Evolutionary conservation across 1,139 yeast species (phyloP).

Genomic region (Lizanozyma gosingica): DNA sequence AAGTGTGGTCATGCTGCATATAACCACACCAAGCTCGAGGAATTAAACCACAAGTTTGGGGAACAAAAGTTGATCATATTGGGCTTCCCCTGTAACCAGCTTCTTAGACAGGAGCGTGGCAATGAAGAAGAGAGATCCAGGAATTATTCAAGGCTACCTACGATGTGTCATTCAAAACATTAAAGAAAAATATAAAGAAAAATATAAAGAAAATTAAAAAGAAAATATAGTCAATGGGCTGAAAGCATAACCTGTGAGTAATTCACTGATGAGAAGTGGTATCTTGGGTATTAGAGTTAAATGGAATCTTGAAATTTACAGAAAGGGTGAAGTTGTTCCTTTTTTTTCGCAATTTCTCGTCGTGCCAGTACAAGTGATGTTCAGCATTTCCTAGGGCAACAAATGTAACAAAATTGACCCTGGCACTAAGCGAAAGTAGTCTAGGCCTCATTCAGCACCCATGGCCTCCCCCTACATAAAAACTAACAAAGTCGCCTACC

Average conservation of each 20-base stretch:
- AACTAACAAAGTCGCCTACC: too few species aligned
- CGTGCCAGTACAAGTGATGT: neutral
- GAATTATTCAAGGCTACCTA: neutral
- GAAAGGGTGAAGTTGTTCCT: neutral
- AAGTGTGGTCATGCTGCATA: constrained; percentile 41
- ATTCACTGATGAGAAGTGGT: neutral
- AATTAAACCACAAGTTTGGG: constrained; percentile 34
- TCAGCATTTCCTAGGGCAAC: neutral
- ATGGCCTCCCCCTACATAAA: too few species aligned
- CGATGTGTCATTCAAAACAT: neutral
- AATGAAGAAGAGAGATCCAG: neutral
- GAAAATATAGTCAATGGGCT: neutral
- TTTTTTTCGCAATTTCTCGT: neutral
- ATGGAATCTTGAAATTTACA: neutral
- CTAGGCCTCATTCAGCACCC: too few species aligned
- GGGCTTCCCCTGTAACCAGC: constrained; percentile 46
- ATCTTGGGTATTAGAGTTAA: neutral
- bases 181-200: too few species aligned
- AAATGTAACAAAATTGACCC: too few species aligned
- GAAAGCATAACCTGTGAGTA: neutral
- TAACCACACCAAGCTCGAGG: constrained; percentile 40
- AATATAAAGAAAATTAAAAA: too few species aligned
- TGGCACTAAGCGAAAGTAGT: too few species aligned
- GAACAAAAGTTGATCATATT: constrained; percentile 32
- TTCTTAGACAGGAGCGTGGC: constrained; percentile 8